Evolutionary conservation across 1,284 basidiomycete genomes (phyloP).

Genomic region (Termitomyces sp.): DNA sequence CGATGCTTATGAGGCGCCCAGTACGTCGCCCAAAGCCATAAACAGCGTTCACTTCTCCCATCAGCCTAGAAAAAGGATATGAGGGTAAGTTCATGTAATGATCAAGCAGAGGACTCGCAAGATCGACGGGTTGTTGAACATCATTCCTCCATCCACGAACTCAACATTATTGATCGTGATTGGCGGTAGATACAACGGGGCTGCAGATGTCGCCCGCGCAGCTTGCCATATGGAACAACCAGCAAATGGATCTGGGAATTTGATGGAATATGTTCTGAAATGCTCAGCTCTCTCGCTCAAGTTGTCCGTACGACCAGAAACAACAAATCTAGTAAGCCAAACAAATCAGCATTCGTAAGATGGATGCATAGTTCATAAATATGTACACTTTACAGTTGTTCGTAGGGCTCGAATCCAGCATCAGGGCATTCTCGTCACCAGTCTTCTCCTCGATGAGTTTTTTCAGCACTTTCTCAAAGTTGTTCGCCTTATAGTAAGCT

Average conservation of each 20-base stretch:
- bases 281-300: slow-evolving; percentile 9
- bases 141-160: slow-evolving; percentile 25
- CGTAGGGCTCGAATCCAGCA: slow-evolving; percentile 9
- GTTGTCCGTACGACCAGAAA: slow-evolving; percentile 2
- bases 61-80: slow-evolving; percentile 5
- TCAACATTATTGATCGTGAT: slow-evolving; percentile 21
- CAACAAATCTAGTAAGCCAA: slow-evolving; percentile 9
- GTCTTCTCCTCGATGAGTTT: slow-evolving; percentile 12
- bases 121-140: slow-evolving; percentile 23
- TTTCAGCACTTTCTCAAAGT: slow-evolving; percentile 13
- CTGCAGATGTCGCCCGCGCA: slow-evolving; percentile 28
- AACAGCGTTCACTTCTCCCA: slow-evolving; percentile 15
- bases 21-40: slow-evolving; percentile 12
- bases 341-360: not conserved
- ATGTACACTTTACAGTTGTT: slow-evolving; percentile 14
- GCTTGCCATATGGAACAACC: slow-evolving; percentile 28
- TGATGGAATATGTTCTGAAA: slow-evolving; percentile 20
- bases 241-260: slow-evolving; percentile 17
- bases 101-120: slow-evolving; percentile 4
- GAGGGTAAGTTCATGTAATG: no score
- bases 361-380: not conserved
- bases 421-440: slow-evolving; percentile 12
- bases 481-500: slow-evolving; percentile 15
- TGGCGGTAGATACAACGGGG: slow-evolving; percentile 23
- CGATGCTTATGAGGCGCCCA: slow-evolving; percentile 8